These are phyloP conservation scores for Rhizopogon rudus DNA, from an alignment of 768 basidiomycete species.

Conservation along the genomic window DNA sequence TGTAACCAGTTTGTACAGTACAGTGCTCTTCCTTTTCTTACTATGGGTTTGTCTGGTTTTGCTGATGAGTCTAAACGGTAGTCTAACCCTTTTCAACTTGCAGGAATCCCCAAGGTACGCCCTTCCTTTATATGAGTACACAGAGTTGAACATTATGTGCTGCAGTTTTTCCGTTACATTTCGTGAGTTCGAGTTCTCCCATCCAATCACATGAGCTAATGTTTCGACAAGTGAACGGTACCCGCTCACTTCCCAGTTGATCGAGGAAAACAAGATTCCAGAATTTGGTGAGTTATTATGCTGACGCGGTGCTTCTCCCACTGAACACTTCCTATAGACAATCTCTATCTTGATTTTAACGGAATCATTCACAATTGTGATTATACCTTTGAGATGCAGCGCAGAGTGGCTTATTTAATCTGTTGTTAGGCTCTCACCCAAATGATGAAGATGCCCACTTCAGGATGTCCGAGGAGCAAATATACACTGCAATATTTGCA, in stretches of 20 bases:
- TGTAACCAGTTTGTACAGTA: not conserved
- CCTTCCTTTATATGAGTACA: not conserved
- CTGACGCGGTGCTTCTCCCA: not conserved
- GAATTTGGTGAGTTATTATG: slow-evolving; percentile 71
- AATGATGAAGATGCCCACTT: slow-evolving; percentile 96
- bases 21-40: not conserved
- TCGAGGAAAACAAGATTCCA: slow-evolving; percentile 97
- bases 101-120: slow-evolving; percentile 66
- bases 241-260: slow-evolving; percentile 95
- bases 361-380: slow-evolving; percentile 84
- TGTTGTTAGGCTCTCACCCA: slow-evolving; percentile 74
- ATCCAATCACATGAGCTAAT: slow-evolving; percentile 7
- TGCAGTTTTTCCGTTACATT: slow-evolving; percentile 93
- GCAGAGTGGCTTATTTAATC: not conserved
- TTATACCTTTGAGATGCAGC: not conserved
- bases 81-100: slow-evolving; percentile 2
- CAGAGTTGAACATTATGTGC: slow-evolving; percentile 5
- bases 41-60: not conserved
- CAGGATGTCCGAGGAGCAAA: slow-evolving; percentile 93
- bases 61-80: no score
- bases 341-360: slow-evolving; percentile 93
- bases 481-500: slow-evolving; percentile 93
- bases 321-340: slow-evolving; percentile 45
- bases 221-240: slow-evolving; percentile 75
- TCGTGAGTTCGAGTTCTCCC: slow-evolving; percentile 49